phyloP scores from a whole-genome alignment of 352 stramenopile genomes.

The Pythium sp. region DNA sequence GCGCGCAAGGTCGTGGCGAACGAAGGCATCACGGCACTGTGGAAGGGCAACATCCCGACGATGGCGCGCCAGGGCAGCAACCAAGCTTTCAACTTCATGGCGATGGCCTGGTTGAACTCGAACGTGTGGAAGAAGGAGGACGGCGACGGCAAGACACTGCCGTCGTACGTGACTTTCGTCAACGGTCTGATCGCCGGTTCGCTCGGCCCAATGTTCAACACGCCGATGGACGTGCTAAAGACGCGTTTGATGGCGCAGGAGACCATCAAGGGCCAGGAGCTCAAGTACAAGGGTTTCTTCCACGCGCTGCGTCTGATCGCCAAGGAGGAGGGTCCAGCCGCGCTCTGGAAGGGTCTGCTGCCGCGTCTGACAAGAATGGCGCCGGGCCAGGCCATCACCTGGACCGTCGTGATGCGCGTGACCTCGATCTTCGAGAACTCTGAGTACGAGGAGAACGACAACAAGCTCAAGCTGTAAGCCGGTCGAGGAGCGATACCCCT shows the following conservation, averaged over 20 bases:
- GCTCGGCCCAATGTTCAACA: conserved; percentile 87
- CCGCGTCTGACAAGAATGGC: conserved; percentile 95
- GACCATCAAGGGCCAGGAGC: conserved; percentile 80
- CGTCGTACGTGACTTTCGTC: conserved; percentile 92
- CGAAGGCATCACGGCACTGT: conserved; percentile 93
- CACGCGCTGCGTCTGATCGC: conserved; percentile 93
- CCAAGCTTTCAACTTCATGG: conserved; percentile 98
- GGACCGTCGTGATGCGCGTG: conserved; percentile 87
- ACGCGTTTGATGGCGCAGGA: conserved; percentile 92
- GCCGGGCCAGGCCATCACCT: conserved; percentile 97
- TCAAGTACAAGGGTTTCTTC: conserved; percentile 95
- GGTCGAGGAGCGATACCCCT: not conserved
- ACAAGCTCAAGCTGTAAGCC: conserved; percentile 72
- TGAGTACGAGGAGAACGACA: conserved; percentile 39
- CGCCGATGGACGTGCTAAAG: conserved; percentile 94
- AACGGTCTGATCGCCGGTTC: conserved; percentile 90
- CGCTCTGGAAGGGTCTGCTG: conserved; percentile 97
- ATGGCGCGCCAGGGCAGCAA: conserved; percentile 97
- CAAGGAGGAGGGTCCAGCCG: conserved; percentile 91
- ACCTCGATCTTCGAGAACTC: conserved; percentile 87
- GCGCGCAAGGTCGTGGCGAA: conserved; percentile 90
- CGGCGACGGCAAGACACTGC: conserved; percentile 88
- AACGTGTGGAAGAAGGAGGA: conserved; percentile 90
- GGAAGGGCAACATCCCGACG: conserved; percentile 95
- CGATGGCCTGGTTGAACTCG: conserved; percentile 90